Evolutionary conservation across 805 yeast species (phyloP).

Genomic region (Candida nanaspora): DNA sequence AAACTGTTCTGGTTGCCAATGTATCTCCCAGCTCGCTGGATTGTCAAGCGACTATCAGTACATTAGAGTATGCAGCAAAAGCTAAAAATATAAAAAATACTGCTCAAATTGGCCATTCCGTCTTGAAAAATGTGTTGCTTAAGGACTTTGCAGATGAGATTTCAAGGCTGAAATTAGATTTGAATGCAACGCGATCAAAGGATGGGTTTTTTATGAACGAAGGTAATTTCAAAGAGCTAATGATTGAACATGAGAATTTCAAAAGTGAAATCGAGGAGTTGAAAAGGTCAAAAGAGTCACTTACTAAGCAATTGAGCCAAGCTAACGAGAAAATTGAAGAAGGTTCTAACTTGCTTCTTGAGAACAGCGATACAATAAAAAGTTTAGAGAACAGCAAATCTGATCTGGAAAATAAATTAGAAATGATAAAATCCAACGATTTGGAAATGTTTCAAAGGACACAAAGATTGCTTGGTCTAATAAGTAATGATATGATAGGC

Average conservation of each 20-base stretch:
- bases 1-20: constrained; percentile 83
- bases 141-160: constrained; percentile 41
- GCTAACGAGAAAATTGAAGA: constrained; percentile 10
- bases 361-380: constrained; percentile 9
- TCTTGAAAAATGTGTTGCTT: constrained; percentile 37
- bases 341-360: constrained; percentile 15
- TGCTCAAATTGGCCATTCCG: constrained; percentile 40
- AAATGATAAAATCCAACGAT: not conserved
- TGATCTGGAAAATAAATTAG: not conserved
- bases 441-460: constrained; percentile 2
- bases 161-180: constrained; percentile 39
- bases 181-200: constrained; percentile 52
- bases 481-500: constrained; percentile 19
- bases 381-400: constrained; percentile 6
- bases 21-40: constrained; percentile 56
- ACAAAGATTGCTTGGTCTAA: constrained; percentile 17
- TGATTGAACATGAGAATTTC: constrained; percentile 39
- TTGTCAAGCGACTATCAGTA: constrained; percentile 43
- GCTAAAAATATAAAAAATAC: constrained; percentile 47
- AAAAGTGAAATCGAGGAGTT: constrained; percentile 44
- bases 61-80: constrained; percentile 49
- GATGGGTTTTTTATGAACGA: constrained; percentile 64
- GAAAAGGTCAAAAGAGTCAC: constrained; percentile 31
- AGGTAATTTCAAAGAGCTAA: constrained; percentile 46
- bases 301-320: constrained; percentile 30